A percentile compares a stretch with the other conserved stretches of the same genome.
Evolutionary conservation across 164 flowering plant species (phyloP).

Genomic region (Liquidambar formosana): DNA sequence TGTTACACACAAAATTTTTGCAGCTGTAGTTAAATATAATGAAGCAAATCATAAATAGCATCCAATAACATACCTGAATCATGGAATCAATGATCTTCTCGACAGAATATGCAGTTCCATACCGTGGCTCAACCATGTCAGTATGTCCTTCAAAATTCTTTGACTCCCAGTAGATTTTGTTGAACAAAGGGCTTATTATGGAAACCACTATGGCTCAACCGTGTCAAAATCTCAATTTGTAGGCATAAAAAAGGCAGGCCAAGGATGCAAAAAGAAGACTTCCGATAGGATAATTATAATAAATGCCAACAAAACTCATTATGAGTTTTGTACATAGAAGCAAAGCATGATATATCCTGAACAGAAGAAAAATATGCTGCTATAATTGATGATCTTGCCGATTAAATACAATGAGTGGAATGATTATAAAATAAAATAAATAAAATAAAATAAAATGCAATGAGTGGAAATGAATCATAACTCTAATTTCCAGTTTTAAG

Average conservation of each 20-base stretch:
- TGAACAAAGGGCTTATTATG: constrained; percentile 4
- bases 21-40: not conserved
- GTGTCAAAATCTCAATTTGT: not conserved
- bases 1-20: not conserved
- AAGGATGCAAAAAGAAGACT: not conserved
- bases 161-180: constrained; percentile 95
- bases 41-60: not conserved
- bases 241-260: not conserved
- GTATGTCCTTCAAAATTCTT: constrained; percentile 82
- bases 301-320: too few relatives aligned
- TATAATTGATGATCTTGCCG: too few relatives aligned
- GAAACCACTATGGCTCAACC: not conserved
- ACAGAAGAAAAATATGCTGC: too few relatives aligned
- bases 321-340: too few relatives aligned
- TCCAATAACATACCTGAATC: constrained; percentile 63
- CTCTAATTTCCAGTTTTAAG: too few relatives aligned
- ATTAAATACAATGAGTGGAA: too few relatives aligned
- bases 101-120: constrained; percentile 77
- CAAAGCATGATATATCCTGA: too few relatives aligned
- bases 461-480: too few relatives aligned
- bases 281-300: not conserved
- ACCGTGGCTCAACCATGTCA: constrained; percentile 92
- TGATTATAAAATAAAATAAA: too few relatives aligned
- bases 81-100: constrained; percentile 48
- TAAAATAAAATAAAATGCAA: too few relatives aligned